Conservation (phyloP, 2,329 filamentous ascomycete genomes). For the Claviceps sp. region DNA sequence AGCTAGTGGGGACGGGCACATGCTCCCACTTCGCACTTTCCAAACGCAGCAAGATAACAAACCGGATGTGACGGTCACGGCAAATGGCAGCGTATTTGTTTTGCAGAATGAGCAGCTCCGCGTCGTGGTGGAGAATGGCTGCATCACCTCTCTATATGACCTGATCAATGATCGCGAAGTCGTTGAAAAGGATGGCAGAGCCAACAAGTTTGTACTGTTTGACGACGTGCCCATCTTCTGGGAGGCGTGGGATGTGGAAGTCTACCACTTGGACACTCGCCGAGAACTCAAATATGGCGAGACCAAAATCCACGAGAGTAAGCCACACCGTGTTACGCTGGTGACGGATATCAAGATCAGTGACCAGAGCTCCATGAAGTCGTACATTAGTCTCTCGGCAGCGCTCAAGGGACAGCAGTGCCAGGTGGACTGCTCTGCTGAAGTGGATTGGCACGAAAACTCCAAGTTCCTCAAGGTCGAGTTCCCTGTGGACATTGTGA, state of each 20-base stretch:
- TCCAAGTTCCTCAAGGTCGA: slow-evolving; percentile 99
- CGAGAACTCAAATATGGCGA: slow-evolving; percentile 57
- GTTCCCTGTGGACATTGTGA: slow-evolving; percentile 84
- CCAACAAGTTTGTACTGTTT: slow-evolving; percentile 85
- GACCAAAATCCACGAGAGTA: slow-evolving; percentile 58
- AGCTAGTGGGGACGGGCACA: slow-evolving; percentile 41
- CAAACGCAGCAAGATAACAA: slow-evolving; percentile 26
- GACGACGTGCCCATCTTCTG: slow-evolving; percentile 96
- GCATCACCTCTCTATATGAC: slow-evolving; percentile 77
- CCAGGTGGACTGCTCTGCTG: slow-evolving; percentile 64
- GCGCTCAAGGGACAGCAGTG: slow-evolving; percentile 45
- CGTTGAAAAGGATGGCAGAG: slow-evolving; percentile 59
- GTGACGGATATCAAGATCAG: slow-evolving; percentile 80
- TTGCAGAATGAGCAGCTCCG: slow-evolving; percentile 66
- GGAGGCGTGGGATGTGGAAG: slow-evolving; percentile 97
- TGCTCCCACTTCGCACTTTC: slow-evolving; percentile 38
- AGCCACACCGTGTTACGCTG: slow-evolving; percentile 66
- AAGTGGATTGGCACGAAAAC: slow-evolving; percentile 93
- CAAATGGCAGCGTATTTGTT: slow-evolving; percentile 51
- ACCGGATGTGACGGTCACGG: slow-evolving; percentile 37
- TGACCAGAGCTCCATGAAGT: slow-evolving; percentile 72
- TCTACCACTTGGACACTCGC: slow-evolving; percentile 82
- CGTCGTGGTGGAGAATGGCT: slow-evolving; percentile 59
- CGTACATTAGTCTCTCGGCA: slow-evolving; percentile 68
- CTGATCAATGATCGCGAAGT: slow-evolving; percentile 60